A percentile compares a stretch with the other conserved stretches of the same genome.
phyloP scores from a whole-genome alignment of 257 asterid genomes.

The Galeopsis tetrahit region DNA sequence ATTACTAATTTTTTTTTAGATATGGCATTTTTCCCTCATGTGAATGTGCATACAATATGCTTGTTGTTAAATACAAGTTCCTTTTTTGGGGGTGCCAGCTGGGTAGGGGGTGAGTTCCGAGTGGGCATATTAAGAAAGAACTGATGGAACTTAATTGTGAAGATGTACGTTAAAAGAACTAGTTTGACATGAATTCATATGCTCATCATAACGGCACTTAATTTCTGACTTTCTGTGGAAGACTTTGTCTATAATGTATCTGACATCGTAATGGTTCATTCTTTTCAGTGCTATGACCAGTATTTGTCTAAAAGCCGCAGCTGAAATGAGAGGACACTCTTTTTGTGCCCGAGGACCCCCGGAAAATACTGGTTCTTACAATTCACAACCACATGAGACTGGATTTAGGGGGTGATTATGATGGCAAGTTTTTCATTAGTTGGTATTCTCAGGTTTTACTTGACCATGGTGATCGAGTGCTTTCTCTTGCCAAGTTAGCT shows the following conservation, averaged over 20 bases:
- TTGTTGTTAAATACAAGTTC: too few relatives aligned
- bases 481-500: slow-evolving; percentile 66
- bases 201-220: too few relatives aligned
- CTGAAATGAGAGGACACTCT: slow-evolving; percentile 78
- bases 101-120: too few relatives aligned
- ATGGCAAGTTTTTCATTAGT: slow-evolving; percentile 65
- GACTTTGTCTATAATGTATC: slow-evolving; percentile 4
- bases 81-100: too few relatives aligned
- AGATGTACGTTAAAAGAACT: too few relatives aligned
- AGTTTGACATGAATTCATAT: too few relatives aligned
- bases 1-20: slow-evolving; percentile 6
- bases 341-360: slow-evolving; percentile 88
- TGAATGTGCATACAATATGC: too few relatives aligned
- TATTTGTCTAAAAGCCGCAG: slow-evolving; percentile 77
- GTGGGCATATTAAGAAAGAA: too few relatives aligned
- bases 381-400: slow-evolving; percentile 66
- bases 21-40: too few relatives aligned
- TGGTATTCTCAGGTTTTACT: slow-evolving; percentile 69
- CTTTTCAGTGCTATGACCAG: slow-evolving; percentile 80
- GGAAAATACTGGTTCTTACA: slow-evolving; percentile 63
- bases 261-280: slow-evolving; percentile 27
- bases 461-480: slow-evolving; percentile 66
- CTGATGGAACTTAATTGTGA: too few relatives aligned
- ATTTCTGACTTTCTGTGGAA: too few relatives aligned
- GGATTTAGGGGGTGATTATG: slow-evolving; percentile 74